A percentile compares a stretch with the other conserved stretches of the same genome.
Conservation (phyloP, 495 filamentous ascomycete species). For the Neurospora sp. region DNA sequence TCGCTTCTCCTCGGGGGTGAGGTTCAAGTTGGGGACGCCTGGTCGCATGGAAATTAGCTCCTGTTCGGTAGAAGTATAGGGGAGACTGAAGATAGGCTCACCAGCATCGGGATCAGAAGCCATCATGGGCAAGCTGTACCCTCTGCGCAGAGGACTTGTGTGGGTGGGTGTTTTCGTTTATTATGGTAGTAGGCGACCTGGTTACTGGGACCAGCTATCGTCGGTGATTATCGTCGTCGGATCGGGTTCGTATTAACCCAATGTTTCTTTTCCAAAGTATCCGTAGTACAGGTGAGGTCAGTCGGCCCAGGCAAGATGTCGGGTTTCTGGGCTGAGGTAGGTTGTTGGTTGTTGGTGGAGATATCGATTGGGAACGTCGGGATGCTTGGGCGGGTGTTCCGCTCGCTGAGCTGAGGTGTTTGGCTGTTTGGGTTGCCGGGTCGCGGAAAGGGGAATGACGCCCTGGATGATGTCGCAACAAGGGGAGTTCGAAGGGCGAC, state of each 20-base stretch:
- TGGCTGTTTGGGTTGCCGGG: background rate
- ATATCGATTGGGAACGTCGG: background rate
- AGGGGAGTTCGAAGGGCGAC: background rate
- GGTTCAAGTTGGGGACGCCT: conserved; percentile 64
- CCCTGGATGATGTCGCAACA: background rate
- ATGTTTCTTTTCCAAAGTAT: background rate
- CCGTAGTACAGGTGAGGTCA: background rate
- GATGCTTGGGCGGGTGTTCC: background rate
- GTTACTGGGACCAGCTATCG: background rate
- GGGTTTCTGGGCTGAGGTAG: background rate
- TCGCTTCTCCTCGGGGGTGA: conserved; percentile 86
- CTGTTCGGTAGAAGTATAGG: background rate
- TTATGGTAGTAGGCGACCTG: background rate
- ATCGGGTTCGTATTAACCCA: background rate
- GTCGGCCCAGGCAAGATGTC: background rate
- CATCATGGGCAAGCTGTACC: conserved; percentile 17
- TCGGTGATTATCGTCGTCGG: background rate
- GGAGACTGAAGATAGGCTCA: conserved; percentile 4
- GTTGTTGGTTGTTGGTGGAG: background rate
- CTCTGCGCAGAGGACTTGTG: conserved; percentile 1
- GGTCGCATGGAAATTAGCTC: background rate
- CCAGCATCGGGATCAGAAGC: conserved; percentile 23
- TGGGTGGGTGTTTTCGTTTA: background rate
- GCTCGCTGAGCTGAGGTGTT: background rate
- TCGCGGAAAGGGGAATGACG: background rate